These are phyloP conservation scores for Extremus antarcticus DNA, from an alignment of 495 filamentous ascomycete species.

Conservation along the genomic window DNA sequence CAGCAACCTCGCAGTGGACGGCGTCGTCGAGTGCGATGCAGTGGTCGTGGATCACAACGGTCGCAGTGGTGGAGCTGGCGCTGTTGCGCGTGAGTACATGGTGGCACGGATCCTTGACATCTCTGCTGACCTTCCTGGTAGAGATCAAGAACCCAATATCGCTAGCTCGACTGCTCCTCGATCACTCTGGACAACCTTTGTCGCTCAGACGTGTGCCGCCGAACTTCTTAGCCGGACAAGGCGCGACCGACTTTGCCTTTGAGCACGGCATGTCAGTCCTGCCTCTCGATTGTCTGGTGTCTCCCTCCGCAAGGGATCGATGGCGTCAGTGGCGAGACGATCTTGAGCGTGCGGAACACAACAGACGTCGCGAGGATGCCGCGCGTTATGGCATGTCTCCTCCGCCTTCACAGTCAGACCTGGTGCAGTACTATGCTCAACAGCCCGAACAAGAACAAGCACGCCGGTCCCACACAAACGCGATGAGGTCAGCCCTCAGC, in stretches of 20 bases:
- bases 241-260: conserved; percentile 74
- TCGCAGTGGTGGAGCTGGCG: conserved; percentile 85
- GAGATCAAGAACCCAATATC: conserved; percentile 88
- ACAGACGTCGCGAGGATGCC: conserved; percentile 18
- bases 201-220: conserved; percentile 82
- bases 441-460: conserved; percentile 16
- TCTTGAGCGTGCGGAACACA: conserved; percentile 44
- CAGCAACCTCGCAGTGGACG: conserved; percentile 86
- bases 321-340: conserved; percentile 70
- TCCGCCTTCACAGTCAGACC: conserved; percentile 51
- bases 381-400: conserved; percentile 40
- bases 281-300: conserved; percentile 61
- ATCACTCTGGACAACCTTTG: conserved; percentile 57
- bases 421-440: conserved; percentile 37
- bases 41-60: conserved; percentile 83
- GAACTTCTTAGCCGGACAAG: conserved; percentile 76
- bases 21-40: conserved; percentile 87
- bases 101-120: not conserved
- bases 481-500: conserved; percentile 19
- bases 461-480: conserved; percentile 21
- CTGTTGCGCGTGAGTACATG: conserved; percentile 62
- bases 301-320: conserved; percentile 59
- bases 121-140: conserved; percentile 25
- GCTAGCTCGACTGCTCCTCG: conserved; percentile 70
- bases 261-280: conserved; percentile 61